Percentiles rank a stretch among this genome's conserved stretches.
Evolutionary conservation across 78 protist genomes (phyloP).

Genomic region (Trichosphaerium sp.): DNA sequence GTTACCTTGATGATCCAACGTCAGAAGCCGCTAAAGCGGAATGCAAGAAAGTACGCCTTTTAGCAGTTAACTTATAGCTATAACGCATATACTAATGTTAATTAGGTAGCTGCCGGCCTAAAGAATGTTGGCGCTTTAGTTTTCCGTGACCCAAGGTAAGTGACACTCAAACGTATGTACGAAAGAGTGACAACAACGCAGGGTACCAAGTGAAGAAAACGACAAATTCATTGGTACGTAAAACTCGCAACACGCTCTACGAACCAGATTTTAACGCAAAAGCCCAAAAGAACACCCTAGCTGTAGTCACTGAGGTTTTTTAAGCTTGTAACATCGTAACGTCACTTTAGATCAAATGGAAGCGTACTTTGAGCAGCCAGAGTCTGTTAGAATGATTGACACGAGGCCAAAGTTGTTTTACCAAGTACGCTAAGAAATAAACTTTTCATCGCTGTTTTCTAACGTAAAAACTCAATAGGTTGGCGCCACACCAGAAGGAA

Average conservation of each 20-base stretch:
- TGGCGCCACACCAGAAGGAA: neutral
- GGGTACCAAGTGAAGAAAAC: neutral
- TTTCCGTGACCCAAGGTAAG: conserved; percentile 8
- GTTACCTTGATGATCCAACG: no score
- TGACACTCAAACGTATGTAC: neutral
- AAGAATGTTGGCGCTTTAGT: neutral
- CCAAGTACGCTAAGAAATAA: conserved; percentile 62
- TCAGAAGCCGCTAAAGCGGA: no score
- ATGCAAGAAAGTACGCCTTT: no score
- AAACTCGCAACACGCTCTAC: no score
- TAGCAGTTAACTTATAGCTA: no score
- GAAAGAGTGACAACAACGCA: no score
- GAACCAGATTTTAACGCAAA: no score
- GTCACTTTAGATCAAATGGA: conserved; percentile 74
- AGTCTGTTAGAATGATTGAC: conserved; percentile 43
- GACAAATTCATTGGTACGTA: no score
- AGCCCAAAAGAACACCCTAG: no score
- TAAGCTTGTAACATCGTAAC: no score
- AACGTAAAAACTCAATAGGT: neutral
- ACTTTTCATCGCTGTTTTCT: neutral
- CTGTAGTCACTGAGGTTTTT: no score
- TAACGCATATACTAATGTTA: neutral
- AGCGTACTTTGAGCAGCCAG: conserved; percentile 59
- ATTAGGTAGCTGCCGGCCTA: neutral
- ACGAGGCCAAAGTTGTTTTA: conserved; percentile 60